phyloP scores from a whole-genome alignment of 2,329 filamentous ascomycete genomes.

The Sporothrix globosa region DNA sequence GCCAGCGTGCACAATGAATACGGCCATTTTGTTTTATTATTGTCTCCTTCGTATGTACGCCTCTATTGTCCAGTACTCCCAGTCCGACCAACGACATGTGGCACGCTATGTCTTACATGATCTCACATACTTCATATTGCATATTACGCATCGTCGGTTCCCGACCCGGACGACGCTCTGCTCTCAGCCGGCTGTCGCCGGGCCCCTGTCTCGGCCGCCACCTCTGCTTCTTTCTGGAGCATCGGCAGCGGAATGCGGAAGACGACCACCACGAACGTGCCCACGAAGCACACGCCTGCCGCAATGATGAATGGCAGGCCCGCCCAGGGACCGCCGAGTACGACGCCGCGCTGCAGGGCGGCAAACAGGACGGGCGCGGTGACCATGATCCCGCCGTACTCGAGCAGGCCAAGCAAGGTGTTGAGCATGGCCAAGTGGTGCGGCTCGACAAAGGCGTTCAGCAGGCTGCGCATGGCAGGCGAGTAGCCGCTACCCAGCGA shows the following conservation, averaged over 20 bases:
- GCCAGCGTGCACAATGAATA: too few species aligned
- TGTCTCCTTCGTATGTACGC: slow-evolving; percentile 8
- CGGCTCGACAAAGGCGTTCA: slow-evolving; percentile 58
- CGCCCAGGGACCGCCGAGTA: slow-evolving; percentile 52
- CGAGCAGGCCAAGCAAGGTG: slow-evolving; percentile 54
- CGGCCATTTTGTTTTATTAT: too few species aligned
- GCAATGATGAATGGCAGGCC: slow-evolving; percentile 55
- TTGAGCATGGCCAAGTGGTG: slow-evolving; percentile 60
- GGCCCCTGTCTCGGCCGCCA: background rate
- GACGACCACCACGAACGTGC: slow-evolving; percentile 42
- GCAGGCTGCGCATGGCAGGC: slow-evolving; percentile 52
- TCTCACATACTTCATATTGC: too few species aligned
- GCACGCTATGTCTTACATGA: background rate
- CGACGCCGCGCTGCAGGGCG: slow-evolving; percentile 52
- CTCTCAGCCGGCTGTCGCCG: background rate
- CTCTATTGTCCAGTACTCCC: background rate
- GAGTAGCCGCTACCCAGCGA: slow-evolving; percentile 52
- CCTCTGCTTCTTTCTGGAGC: background rate
- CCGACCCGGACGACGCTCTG: background rate
- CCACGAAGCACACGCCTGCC: slow-evolving; percentile 42
- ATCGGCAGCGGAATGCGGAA: slow-evolving; percentile 37
- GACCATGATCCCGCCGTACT: slow-evolving; percentile 53
- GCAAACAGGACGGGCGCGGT: slow-evolving; percentile 53
- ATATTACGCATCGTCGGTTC: background rate
- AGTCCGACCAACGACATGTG: background rate